phyloP scores from a whole-genome alignment of 306 rosid genomes.

The Gastrolobium villosum region DNA sequence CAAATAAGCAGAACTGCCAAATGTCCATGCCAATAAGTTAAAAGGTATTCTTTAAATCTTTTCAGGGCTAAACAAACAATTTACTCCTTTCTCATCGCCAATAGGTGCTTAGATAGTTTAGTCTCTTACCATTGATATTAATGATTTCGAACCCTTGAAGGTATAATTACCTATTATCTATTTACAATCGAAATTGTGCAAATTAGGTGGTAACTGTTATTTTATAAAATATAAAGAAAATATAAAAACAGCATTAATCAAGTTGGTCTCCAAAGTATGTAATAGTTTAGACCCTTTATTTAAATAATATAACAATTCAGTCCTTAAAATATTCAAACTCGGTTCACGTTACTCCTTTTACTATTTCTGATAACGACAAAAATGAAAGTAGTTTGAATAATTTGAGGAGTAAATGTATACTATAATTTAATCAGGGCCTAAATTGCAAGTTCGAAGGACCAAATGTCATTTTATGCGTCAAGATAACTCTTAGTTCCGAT shows the following conservation, averaged over 20 bases:
- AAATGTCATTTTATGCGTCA: background rate
- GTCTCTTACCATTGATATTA: background rate
- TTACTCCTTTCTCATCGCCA: background rate
- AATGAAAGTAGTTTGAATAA: background rate
- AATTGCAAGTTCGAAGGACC: background rate
- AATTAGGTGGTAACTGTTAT: background rate
- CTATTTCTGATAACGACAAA: background rate
- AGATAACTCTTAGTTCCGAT: background rate
- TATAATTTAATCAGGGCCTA: background rate
- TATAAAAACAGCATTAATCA: constrained; percentile 11
- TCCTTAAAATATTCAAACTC: background rate
- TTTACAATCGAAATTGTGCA: background rate
- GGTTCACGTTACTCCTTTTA: background rate
- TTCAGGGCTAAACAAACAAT: background rate
- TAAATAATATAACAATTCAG: background rate
- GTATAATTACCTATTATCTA: background rate
- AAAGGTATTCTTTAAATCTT: background rate
- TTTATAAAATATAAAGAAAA: background rate
- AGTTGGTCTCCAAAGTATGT: constrained; percentile 13
- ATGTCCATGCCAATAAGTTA: constrained; percentile 7
- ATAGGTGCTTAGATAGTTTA: background rate
- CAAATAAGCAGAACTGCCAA: background rate
- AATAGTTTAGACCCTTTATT: background rate
- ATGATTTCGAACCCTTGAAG: background rate
- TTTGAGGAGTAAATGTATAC: background rate